phyloP scores from a whole-genome alignment of 495 filamentous ascomycete species.

The Physcia stellaris region DNA sequence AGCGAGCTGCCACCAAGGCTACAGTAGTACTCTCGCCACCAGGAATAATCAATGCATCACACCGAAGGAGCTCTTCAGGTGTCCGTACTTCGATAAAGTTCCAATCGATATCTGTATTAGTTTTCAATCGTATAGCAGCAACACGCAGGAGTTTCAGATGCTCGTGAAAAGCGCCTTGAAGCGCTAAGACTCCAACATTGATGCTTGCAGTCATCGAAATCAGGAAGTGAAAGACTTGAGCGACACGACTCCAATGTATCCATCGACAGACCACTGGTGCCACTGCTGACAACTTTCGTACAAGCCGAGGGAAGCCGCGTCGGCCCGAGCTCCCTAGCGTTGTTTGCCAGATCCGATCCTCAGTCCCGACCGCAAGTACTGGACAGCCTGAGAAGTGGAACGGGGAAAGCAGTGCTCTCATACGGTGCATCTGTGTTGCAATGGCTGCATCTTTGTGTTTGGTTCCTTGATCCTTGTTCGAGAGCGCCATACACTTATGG shows the following conservation, averaged over 20 bases:
- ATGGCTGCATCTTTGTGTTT: constrained; percentile 1
- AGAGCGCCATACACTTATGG: constrained; percentile 4
- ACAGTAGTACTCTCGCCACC: constrained; percentile 94
- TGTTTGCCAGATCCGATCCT: too few relatives aligned
- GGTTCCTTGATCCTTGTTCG: background rate
- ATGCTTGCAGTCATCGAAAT: constrained; percentile 21
- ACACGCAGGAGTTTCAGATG: constrained; percentile 64
- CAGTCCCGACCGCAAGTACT: too few relatives aligned
- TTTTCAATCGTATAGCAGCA: constrained; percentile 36
- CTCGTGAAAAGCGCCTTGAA: constrained; percentile 89
- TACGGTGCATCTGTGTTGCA: too few relatives aligned
- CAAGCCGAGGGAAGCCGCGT: too few relatives aligned
- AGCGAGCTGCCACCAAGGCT: constrained; percentile 71
- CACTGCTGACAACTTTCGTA: background rate
- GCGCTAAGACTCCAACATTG: constrained; percentile 74
- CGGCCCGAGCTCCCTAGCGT: too few relatives aligned
- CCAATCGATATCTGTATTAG: constrained; percentile 30
- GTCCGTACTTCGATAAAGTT: constrained; percentile 71
- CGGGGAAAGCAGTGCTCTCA: too few relatives aligned
- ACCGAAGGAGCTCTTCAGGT: constrained; percentile 48
- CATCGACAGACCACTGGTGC: background rate
- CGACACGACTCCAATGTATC: background rate
- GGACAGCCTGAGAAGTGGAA: too few relatives aligned
- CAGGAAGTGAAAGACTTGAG: constrained; percentile 1
- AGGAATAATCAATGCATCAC: constrained; percentile 78